Conservation (phyloP, 2,329 filamentous ascomycete species). For the Dactylellina drechsleri region DNA sequence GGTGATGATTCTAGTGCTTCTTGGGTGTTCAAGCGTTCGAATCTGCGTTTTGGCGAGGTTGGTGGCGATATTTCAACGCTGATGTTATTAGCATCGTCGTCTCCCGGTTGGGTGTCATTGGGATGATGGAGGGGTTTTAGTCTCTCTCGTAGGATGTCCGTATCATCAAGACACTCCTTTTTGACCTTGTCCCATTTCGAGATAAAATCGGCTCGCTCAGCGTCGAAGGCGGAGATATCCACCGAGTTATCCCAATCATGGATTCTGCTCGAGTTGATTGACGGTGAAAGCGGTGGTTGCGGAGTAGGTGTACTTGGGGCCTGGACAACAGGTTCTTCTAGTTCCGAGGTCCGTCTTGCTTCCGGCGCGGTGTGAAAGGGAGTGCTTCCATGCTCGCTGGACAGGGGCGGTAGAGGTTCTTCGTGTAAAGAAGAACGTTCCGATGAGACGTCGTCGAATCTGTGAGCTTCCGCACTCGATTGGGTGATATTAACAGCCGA, state of each 20-base stretch:
- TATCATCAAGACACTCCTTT: constrained; percentile 40
- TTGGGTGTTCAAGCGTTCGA: constrained; percentile 35
- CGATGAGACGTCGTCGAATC: constrained; percentile 30
- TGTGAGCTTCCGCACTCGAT: constrained; percentile 38
- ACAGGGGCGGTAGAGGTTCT: constrained; percentile 5
- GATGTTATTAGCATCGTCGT: constrained; percentile 17
- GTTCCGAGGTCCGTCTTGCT: not conserved
- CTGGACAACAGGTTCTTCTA: constrained; percentile 28
- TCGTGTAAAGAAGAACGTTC: constrained; percentile 2
- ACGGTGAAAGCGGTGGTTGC: constrained; percentile 6
- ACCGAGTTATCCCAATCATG: constrained; percentile 42
- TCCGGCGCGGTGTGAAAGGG: constrained; percentile 12
- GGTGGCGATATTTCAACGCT: constrained; percentile 45
- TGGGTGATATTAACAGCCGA: constrained; percentile 7
- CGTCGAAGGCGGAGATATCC: constrained; percentile 30
- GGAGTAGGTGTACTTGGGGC: constrained; percentile 26
- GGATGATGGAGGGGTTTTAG: constrained; percentile 45
- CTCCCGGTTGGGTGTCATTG: not conserved
- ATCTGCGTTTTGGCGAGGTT: constrained; percentile 26
- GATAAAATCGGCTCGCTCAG: constrained; percentile 29
- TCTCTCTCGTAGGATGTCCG: constrained; percentile 30
- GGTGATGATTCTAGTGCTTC: constrained; percentile 40
- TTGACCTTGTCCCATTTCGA: constrained; percentile 44
- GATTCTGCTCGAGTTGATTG: constrained; percentile 17
- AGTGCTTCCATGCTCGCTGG: constrained; percentile 14